phyloP scores from a whole-genome alignment of 1,284 basidiomycete genomes.

The Coriolopsis trogii region DNA sequence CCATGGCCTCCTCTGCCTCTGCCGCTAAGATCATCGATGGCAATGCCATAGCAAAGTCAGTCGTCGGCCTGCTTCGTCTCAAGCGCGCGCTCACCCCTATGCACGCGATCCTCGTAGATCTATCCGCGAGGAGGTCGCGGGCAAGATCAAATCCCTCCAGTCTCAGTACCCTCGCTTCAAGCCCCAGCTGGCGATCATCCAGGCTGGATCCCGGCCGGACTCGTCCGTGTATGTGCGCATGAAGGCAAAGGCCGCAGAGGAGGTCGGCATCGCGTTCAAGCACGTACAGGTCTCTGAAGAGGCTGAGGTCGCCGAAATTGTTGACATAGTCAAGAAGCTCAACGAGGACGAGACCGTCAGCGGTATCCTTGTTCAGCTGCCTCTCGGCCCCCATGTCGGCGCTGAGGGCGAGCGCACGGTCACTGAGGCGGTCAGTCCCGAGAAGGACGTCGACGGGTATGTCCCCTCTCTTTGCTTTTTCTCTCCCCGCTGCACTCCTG shows the following conservation, averaged over 20 bases:
- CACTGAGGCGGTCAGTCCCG: conserved; percentile 92
- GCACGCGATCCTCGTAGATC: conserved; percentile 50
- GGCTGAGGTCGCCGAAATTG: conserved; percentile 76
- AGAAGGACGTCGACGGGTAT: conserved; percentile 97
- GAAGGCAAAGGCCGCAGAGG: conserved; percentile 96
- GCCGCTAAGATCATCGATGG: conserved; percentile 81
- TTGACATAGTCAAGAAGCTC: conserved; percentile 78
- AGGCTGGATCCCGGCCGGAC: conserved; percentile 91
- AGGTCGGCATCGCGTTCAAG: conserved; percentile 90
- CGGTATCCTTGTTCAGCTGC: conserved; percentile 97
- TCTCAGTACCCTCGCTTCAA: conserved; percentile 81
- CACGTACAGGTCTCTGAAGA: conserved; percentile 81
- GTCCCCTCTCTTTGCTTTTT: conserved; percentile 27
- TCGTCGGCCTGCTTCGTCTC: conserved; percentile 1
- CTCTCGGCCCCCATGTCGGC: conserved; percentile 85
- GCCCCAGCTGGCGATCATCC: conserved; percentile 90
- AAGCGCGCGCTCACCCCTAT: not conserved
- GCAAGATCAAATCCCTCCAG: conserved; percentile 64
- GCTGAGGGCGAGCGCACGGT: conserved; percentile 88
- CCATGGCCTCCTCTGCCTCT: conserved; percentile 51
- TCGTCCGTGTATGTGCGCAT: conserved; percentile 95
- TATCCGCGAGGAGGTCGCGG: conserved; percentile 75
- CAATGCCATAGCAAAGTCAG: conserved; percentile 85
- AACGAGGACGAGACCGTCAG: conserved; percentile 86
- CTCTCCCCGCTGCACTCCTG: too few relatives aligned